phyloP scores from a whole-genome alignment of 768 basidiomycete genomes.

The Tricholoma flavovirens region DNA sequence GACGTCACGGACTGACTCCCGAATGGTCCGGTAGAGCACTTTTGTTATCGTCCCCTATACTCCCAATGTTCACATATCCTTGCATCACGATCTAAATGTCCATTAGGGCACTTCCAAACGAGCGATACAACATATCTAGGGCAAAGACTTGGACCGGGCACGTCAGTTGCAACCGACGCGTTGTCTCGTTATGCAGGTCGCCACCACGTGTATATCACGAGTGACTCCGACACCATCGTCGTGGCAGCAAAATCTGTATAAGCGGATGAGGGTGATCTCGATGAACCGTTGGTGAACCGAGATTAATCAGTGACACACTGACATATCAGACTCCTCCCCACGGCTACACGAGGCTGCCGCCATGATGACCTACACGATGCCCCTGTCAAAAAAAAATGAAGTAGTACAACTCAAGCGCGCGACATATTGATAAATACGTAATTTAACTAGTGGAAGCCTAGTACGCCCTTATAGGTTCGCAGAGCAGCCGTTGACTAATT shows the following conservation, averaged over 20 bases:
- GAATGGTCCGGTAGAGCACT: neutral
- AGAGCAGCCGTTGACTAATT: neutral
- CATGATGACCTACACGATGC: slow-evolving; percentile 12
- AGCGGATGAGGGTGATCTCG: neutral
- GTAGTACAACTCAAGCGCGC: neutral
- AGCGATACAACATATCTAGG: no score
- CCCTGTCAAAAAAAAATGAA: slow-evolving; percentile 3
- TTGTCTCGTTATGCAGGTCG: neutral
- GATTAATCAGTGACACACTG: neutral
- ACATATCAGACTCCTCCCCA: neutral
- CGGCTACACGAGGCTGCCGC: slow-evolving; percentile 9
- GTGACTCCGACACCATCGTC: no score
- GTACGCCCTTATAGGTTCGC: neutral
- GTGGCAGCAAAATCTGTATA: neutral
- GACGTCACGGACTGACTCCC: no score
- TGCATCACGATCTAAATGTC: neutral
- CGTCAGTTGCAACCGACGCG: neutral
- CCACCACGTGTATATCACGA: neutral
- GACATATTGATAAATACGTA: neutral
- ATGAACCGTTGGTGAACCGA: neutral
- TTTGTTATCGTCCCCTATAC: neutral
- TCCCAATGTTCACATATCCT: neutral
- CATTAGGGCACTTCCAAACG: no score
- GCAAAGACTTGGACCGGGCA: no score
- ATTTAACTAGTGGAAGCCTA: neutral